Evolutionary conservation across 208 protist species (phyloP).

Genomic region (Trypanosoma boissoni): DNA sequence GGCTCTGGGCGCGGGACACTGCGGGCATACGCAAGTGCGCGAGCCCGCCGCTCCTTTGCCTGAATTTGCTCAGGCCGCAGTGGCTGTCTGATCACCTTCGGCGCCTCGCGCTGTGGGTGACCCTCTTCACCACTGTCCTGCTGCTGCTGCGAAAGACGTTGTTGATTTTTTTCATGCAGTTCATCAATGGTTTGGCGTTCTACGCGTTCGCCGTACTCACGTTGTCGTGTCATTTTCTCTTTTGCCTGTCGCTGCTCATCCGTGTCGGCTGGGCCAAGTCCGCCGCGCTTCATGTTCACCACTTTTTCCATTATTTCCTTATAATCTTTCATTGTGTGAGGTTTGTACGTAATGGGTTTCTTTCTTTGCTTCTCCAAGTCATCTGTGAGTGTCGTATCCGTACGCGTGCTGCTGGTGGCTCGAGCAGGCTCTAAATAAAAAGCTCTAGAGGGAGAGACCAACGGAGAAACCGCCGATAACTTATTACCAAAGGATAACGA

Average conservation of each 20-base stretch:
- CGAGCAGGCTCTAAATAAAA: neutral
- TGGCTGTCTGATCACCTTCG: conserved; percentile 23
- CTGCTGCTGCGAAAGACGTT: conserved; percentile 18
- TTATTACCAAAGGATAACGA: too few relatives aligned
- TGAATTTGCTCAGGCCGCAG: conserved; percentile 31
- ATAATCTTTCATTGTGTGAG: conserved; percentile 71
- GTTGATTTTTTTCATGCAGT: conserved; percentile 25
- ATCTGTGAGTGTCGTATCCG: neutral
- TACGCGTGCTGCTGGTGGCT: neutral
- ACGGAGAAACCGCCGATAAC: too few relatives aligned
- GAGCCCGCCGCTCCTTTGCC: conserved; percentile 48
- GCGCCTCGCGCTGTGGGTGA: neutral
- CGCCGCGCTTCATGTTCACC: conserved; percentile 33
- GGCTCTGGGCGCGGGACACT: conserved; percentile 18
- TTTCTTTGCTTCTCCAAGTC: conserved; percentile 10
- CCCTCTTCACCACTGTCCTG: neutral
- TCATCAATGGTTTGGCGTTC: conserved; percentile 25
- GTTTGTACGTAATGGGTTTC: conserved; percentile 39
- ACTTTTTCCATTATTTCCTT: conserved; percentile 56
- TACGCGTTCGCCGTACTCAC: conserved; percentile 51
- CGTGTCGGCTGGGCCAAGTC: conserved; percentile 71
- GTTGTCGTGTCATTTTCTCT: conserved; percentile 41
- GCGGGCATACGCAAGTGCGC: conserved; percentile 56
- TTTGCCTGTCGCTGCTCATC: conserved; percentile 67
- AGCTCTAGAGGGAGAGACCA: neutral